phyloP scores from a whole-genome alignment of 192 early-diverging fungal species.

The Diversispora eburnea region DNA sequence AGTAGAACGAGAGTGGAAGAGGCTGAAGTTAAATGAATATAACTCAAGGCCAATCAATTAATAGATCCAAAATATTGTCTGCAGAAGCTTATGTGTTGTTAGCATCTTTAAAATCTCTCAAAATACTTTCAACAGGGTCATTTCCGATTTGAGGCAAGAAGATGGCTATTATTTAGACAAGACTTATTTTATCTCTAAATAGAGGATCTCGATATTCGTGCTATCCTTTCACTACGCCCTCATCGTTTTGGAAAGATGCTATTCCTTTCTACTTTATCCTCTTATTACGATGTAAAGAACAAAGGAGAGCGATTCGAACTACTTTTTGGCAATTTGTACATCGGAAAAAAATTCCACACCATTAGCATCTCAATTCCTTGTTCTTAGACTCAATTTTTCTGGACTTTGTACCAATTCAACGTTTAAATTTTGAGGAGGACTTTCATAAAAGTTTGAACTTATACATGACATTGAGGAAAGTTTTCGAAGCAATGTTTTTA shows the following conservation, averaged over 20 bases:
- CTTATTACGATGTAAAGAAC: constrained; percentile 25
- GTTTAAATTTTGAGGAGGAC: constrained; percentile 2
- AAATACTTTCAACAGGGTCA: constrained; percentile 25
- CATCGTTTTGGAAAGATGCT: constrained; percentile 13
- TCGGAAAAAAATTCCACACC: constrained; percentile 18
- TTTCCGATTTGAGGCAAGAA: background rate
- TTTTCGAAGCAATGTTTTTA: too few relatives aligned
- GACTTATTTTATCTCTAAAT: constrained; percentile 23
- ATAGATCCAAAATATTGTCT: constrained; percentile 2
- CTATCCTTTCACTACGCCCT: background rate
- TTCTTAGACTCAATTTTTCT: constrained; percentile 20
- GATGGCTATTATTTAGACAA: constrained; percentile 15
- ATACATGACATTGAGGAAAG: constrained; percentile 10
- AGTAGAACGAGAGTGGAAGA: constrained; percentile 30
- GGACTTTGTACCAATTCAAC: constrained; percentile 11
- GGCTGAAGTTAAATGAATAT: constrained; percentile 3
- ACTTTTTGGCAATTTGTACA: constrained; percentile 16
- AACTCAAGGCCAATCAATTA: constrained; percentile 8
- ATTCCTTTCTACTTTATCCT: constrained; percentile 25
- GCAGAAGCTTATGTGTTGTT: constrained; percentile 10
- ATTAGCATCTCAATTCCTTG: constrained; percentile 19
- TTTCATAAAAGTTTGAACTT: constrained; percentile 1
- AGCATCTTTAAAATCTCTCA: constrained; percentile 16
- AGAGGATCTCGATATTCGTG: constrained; percentile 2
- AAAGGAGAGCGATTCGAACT: constrained; percentile 2